A percentile compares a stretch with the other conserved stretches of the same genome.
Evolutionary conservation across 805 yeast genomes (phyloP).

Genomic region (Metschnikowia koreensis): DNA sequence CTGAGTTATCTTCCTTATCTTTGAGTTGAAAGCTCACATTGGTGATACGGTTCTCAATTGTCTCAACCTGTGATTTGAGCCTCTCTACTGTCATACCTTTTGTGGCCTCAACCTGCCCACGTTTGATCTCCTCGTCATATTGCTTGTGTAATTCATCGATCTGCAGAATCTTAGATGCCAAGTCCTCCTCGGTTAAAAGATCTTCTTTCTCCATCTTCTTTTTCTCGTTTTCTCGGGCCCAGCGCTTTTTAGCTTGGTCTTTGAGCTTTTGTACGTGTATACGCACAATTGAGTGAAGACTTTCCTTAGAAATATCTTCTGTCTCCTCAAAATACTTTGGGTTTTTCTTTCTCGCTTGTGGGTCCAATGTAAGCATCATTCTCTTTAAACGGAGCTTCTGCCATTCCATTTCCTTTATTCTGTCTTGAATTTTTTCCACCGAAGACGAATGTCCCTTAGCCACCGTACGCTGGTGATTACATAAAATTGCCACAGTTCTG

Average conservation of each 20-base stretch:
- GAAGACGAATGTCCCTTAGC: conserved; percentile 80
- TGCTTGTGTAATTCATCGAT: conserved; percentile 51
- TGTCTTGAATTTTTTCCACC: conserved; percentile 75
- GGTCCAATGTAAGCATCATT: conserved; percentile 67
- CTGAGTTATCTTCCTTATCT: conserved; percentile 92
- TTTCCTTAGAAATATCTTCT: conserved; percentile 64
- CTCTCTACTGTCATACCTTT: conserved; percentile 60
- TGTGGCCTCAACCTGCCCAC: conserved; percentile 58
- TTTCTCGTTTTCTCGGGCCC: conserved; percentile 76
- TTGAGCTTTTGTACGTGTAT: conserved; percentile 62
- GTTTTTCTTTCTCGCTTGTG: conserved; percentile 48
- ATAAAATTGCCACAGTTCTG: conserved; percentile 89
- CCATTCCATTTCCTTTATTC: conserved; percentile 80
- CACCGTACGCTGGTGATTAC: conserved; percentile 96
- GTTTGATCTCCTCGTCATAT: conserved; percentile 55
- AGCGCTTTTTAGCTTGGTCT: conserved; percentile 63
- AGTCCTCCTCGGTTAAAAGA: conserved; percentile 50
- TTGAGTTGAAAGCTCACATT: conserved; percentile 72
- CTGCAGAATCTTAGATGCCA: conserved; percentile 56
- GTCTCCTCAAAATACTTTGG: conserved; percentile 65
- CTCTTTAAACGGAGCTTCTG: conserved; percentile 71
- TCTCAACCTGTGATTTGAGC: conserved; percentile 65
- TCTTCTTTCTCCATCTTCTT: conserved; percentile 55
- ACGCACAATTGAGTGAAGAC: conserved; percentile 56
- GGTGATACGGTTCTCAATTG: conserved; percentile 65